A percentile compares a stretch with the other conserved stretches of the same genome.
Evolutionary conservation across 345 rosid genomes (phyloP).

Genomic region (Heritiera fomes): DNA sequence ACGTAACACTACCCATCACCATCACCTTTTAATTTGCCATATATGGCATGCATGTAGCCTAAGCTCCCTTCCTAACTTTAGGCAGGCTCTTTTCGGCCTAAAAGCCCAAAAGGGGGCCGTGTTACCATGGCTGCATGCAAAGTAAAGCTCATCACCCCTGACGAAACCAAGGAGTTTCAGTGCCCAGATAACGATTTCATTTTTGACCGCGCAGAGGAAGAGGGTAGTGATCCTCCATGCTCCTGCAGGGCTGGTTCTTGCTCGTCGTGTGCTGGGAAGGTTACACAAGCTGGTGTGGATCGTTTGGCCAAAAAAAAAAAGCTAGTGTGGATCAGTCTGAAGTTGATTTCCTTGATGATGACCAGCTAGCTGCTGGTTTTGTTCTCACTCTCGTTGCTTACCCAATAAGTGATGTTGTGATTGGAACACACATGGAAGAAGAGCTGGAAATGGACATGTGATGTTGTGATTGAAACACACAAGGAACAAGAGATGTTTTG

Average conservation of each 20-base stretch:
- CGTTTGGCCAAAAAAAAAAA: constrained; percentile 15
- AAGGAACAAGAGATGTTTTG: too few species aligned
- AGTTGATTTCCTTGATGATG: constrained; percentile 81
- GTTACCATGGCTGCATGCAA: constrained; percentile 68
- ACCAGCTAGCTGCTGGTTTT: constrained; percentile 58
- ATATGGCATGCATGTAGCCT: constrained; percentile 25
- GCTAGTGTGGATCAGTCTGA: constrained; percentile 85
- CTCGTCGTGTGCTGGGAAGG: constrained; percentile 79
- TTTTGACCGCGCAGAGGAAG: constrained; percentile 72
- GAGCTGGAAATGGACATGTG: constrained; percentile 27
- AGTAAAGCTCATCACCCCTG: constrained; percentile 78
- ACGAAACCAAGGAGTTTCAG: constrained; percentile 47
- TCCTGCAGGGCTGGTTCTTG: constrained; percentile 97
- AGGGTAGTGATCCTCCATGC: constrained; percentile 82
- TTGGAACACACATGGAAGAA: constrained; percentile 94
- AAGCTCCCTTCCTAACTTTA: constrained; percentile 45
- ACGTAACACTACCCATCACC: too few species aligned
- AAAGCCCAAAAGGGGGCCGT: constrained; percentile 48
- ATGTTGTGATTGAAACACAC: too few species aligned
- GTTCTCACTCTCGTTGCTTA: constrained; percentile 86
- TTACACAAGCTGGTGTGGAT: constrained; percentile 53
- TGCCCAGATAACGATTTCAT: constrained; percentile 66
- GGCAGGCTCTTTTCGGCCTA: constrained; percentile 62
- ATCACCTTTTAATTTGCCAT: not conserved
- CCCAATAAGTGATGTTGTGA: constrained; percentile 50